These are phyloP conservation scores for Cryomyces minteri DNA, from an alignment of 495 filamentous ascomycete species.

Conservation along the genomic window DNA sequence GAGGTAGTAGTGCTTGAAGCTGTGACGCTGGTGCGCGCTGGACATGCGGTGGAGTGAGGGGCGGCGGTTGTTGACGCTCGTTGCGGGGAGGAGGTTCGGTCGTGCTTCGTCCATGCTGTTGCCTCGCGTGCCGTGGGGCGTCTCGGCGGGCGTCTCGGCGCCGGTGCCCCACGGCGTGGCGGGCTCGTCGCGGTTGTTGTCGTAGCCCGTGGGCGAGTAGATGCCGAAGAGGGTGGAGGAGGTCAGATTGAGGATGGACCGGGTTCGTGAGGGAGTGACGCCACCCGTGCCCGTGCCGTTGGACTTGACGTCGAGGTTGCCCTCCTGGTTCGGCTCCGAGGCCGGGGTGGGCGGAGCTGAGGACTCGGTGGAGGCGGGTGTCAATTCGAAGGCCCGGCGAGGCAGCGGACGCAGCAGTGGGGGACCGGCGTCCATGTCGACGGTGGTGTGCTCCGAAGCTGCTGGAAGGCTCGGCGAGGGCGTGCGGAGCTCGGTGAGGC, in stretches of 20 bases:
- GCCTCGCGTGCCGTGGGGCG: background rate
- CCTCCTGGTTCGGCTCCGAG: conserved; percentile 15
- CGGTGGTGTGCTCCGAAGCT: background rate
- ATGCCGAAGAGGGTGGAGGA: conserved; percentile 82
- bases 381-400: conserved; percentile 6
- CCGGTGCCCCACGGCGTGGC: conserved; percentile 56
- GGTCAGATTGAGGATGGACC: conserved; percentile 73
- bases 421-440: conserved; percentile 3
- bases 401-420: conserved; percentile 6
- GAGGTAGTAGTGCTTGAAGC: conserved; percentile 26
- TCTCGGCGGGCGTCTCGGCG: conserved; percentile 37
- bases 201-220: conserved; percentile 50
- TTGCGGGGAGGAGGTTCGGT: background rate
- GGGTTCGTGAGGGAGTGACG: conserved; percentile 29
- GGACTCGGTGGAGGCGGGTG: conserved; percentile 24
- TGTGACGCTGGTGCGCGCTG: conserved; percentile 3
- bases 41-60: background rate
- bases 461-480: no score
- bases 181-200: conserved; percentile 24
- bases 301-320: conserved; percentile 18
- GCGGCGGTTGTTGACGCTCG: background rate
- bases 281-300: conserved; percentile 14
- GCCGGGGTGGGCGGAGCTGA: conserved; percentile 29
- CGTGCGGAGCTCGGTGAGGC: no score
- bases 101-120: background rate